A percentile compares a stretch with the other conserved stretches of the same genome.
Evolutionary conservation across 2,329 filamentous ascomycete species (phyloP).

Genomic region (Xylariales sp.): DNA sequence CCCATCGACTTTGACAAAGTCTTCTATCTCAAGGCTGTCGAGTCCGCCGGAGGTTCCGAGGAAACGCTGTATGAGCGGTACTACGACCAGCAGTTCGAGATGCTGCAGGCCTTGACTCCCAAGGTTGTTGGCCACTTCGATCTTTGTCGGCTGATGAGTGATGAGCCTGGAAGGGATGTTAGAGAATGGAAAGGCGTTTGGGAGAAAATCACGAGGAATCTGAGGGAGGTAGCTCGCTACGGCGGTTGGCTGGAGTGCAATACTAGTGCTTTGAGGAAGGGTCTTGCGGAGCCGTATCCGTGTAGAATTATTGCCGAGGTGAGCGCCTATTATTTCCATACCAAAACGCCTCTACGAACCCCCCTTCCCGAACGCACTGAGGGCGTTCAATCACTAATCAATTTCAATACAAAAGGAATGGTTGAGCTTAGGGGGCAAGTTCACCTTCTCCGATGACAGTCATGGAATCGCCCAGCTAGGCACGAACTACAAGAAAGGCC

Average conservation of each 20-base stretch:
- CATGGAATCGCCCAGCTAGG: constrained; percentile 83
- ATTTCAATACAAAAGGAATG: constrained; percentile 58
- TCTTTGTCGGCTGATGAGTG: constrained; percentile 75
- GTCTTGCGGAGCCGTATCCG: constrained; percentile 86
- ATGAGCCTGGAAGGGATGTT: constrained; percentile 60
- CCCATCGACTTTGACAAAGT: constrained; percentile 82
- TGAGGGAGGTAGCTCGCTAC: constrained; percentile 65
- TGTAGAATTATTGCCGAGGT: constrained; percentile 72
- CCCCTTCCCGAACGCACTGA: too few relatives aligned
- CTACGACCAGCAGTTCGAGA: constrained; percentile 80
- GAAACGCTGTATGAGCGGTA: constrained; percentile 75
- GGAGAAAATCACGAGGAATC: constrained; percentile 68
- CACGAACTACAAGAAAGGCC: constrained; percentile 70
- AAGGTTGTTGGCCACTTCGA: constrained; percentile 91
- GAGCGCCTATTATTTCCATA: too few relatives aligned
- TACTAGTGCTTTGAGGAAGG: constrained; percentile 81
- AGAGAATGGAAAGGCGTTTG: constrained; percentile 61
- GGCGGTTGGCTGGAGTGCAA: constrained; percentile 88
- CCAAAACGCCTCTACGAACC: too few relatives aligned
- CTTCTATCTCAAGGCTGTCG: constrained; percentile 62
- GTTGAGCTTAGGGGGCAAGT: constrained; percentile 66
- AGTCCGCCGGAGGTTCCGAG: constrained; percentile 44
- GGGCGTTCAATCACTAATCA: too few relatives aligned
- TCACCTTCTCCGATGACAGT: constrained; percentile 93
- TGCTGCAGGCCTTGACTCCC: constrained; percentile 70